phyloP scores from a whole-genome alignment of 345 rosid species.

The Dipteronia dyeriana region DNA sequence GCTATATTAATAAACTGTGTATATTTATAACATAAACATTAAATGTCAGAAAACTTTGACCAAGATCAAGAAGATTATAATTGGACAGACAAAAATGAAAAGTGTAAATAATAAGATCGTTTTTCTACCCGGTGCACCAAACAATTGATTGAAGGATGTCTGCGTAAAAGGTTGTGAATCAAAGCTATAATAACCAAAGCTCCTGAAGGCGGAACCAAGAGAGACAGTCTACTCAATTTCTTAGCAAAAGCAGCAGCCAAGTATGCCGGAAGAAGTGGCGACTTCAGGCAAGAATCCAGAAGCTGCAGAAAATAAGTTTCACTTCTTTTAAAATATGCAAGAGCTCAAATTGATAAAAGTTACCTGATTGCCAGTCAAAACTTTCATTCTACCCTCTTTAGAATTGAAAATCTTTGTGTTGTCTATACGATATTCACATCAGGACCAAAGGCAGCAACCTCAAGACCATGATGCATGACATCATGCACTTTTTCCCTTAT shows the following conservation, averaged over 20 bases:
- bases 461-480: not conserved
- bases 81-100: not conserved
- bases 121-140: constrained; percentile 77
- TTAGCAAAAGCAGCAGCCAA: constrained; percentile 94
- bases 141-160: constrained; percentile 92
- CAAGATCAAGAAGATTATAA: not conserved
- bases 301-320: constrained; percentile 55
- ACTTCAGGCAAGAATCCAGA: constrained; percentile 89
- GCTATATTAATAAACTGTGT: not conserved
- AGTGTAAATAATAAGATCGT: not conserved
- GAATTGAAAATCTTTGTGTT: not conserved
- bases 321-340: not conserved
- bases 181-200: constrained; percentile 74
- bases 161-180: constrained; percentile 81
- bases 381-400: not conserved
- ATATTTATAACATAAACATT: not conserved
- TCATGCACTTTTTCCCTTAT: not conserved
- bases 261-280: constrained; percentile 94
- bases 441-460: not conserved
- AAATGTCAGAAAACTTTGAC: not conserved
- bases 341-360: not conserved
- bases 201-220: constrained; percentile 83
- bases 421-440: not conserved
- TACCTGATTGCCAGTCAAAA: not conserved
- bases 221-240: constrained; percentile 81